phyloP scores from a whole-genome alignment of 371 early-diverging fungal genomes.

The Neoconidiobolus thromboides region DNA sequence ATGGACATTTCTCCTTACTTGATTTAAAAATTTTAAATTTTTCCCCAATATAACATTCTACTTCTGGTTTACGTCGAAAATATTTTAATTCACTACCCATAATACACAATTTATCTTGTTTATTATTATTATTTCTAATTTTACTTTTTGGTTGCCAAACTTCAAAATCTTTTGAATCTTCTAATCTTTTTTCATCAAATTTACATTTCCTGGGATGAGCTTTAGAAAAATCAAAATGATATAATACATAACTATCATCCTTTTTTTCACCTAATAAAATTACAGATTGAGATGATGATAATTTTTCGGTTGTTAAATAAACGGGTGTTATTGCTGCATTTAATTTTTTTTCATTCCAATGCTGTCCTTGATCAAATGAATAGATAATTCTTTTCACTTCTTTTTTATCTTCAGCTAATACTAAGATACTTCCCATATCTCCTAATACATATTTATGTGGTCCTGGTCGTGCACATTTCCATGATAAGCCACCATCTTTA shows the following conservation, averaged over 20 bases:
- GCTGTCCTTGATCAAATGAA: constrained; percentile 58
- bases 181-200: constrained; percentile 22
- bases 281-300: neutral
- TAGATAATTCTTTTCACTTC: constrained; percentile 45
- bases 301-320: neutral
- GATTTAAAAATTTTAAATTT: constrained; percentile 32
- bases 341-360: constrained; percentile 32
- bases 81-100: constrained; percentile 59
- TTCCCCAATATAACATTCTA: constrained; percentile 58
- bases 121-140: neutral
- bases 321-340: neutral
- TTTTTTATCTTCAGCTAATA: constrained; percentile 51
- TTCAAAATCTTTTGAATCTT: constrained; percentile 46
- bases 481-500: constrained; percentile 68
- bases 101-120: constrained; percentile 26
- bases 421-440: constrained; percentile 63
- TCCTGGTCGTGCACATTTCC: constrained; percentile 55
- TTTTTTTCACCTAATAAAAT: neutral
- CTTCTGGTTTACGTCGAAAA: constrained; percentile 50
- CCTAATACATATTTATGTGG: constrained; percentile 81
- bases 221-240: constrained; percentile 47
- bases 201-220: constrained; percentile 45
- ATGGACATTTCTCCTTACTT: constrained; percentile 42
- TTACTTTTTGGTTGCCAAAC: constrained; percentile 40
- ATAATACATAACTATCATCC: constrained; percentile 11